These are phyloP conservation scores for Dendrothele bispora DNA, from an alignment of 768 basidiomycete genomes.

Conservation along the genomic window DNA sequence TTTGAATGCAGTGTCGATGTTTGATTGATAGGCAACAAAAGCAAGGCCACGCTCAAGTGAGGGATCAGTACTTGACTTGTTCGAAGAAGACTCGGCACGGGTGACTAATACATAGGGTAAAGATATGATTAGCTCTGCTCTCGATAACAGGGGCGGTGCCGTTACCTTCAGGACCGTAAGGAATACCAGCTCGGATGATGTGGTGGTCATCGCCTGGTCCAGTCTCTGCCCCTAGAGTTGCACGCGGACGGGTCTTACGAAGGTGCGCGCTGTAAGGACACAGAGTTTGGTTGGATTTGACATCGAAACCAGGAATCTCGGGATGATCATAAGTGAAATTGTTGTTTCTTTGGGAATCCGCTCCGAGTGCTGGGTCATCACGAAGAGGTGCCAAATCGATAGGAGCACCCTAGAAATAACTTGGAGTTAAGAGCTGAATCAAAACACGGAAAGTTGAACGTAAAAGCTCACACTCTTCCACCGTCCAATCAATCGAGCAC, in stretches of 20 bases:
- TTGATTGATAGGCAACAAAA: slow-evolving; percentile 12
- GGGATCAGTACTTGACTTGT: background rate
- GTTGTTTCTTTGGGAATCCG: slow-evolving; percentile 18
- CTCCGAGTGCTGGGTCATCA: slow-evolving; percentile 16
- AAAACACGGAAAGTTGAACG: background rate
- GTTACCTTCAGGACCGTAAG: slow-evolving; percentile 24
- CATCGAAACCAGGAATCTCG: slow-evolving; percentile 1
- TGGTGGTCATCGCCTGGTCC: background rate
- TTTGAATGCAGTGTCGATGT: slow-evolving; percentile 8
- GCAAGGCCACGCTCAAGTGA: slow-evolving; percentile 11
- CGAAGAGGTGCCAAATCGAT: slow-evolving; percentile 19
- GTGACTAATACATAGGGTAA: background rate
- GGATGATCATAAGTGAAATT: slow-evolving; percentile 27
- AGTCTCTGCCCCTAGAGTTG: slow-evolving; percentile 11
- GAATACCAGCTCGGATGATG: slow-evolving; percentile 31
- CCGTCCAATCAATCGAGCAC: slow-evolving; percentile 26
- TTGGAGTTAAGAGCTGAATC: background rate
- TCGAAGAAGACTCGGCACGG: background rate
- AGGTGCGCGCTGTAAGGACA: slow-evolving; percentile 29
- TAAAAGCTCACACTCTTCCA: slow-evolving; percentile 19
- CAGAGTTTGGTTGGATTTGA: slow-evolving; percentile 1
- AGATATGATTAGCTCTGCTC: background rate
- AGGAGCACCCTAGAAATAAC: slow-evolving; percentile 24
- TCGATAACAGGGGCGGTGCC: background rate
- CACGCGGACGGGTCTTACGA: slow-evolving; percentile 24